Base-by-base conservation (phyloP, 1,284 basidiomycete species). In the Fistulinella staudtii region DNA sequence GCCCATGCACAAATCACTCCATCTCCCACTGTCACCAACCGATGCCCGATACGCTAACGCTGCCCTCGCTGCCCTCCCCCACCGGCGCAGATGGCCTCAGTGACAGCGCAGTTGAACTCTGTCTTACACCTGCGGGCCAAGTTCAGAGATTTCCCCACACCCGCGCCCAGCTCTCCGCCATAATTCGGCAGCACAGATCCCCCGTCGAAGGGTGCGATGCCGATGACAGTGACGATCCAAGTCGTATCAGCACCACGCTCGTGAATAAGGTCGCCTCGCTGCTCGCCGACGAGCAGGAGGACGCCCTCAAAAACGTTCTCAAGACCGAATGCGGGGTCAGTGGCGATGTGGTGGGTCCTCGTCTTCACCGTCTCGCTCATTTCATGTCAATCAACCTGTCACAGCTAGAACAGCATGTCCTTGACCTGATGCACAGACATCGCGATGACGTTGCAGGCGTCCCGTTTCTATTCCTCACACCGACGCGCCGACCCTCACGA, bases 341-440 rank as follows among this genome's bases (percentile, higher is more conserved):
- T 56, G 82, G 86, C 50, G 85, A 87, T 56, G 80, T 80, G 65
- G 90, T 92, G 50, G 59, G 69, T 58, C 23, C 14, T 35, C 36
- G 29, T 10, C 36, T 38, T n/a, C 17, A 41, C 39, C 23, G 58
- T 27, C 44, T 11, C 7, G 36, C 41, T 43, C 46, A 37, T 39
- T 23, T 43, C 36, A 44, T 43, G 47, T 47, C 48, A 54, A 46
- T 46, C 51, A 20, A 41, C 35, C 37, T 39, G n/a, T 45, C 40
- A 7, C 56, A 89, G 82, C 70, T 86, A 41, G 87, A 90, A 58
- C 81, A 87, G 54, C 76, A 80, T 61, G 82, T 89, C 45, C 73
- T 91, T 22, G 86, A 90, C 59, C 74, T 91, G 49, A 90, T 91
- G 88, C 88, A 91, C 65, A 85, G 85, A 66, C 86, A 89, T 61